Conservation (phyloP, 2,329 filamentous ascomycete genomes). For the Anisogramma anomala region DNA sequence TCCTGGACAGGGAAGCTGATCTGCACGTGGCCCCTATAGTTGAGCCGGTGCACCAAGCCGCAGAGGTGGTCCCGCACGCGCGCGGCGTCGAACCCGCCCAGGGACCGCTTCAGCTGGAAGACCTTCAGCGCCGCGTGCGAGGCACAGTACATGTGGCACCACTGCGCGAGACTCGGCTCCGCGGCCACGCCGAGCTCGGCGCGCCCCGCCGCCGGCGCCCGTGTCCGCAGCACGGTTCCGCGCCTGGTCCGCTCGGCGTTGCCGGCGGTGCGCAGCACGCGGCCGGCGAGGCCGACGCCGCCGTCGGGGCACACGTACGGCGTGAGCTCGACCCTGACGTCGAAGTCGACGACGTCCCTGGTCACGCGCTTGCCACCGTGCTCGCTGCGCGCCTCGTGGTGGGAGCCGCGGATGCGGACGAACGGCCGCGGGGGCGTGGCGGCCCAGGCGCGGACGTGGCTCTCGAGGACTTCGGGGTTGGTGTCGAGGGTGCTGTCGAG, state of each 20-base stretch:
- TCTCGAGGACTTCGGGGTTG: conserved; percentile 32
- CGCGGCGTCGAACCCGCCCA: conserved; percentile 50
- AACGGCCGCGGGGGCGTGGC: conserved; percentile 40
- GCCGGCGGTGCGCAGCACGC: conserved; percentile 37
- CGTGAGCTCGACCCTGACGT: conserved; percentile 46
- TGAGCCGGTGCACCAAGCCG: conserved; percentile 48
- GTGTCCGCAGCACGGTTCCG: conserved; percentile 47
- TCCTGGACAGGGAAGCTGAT: conserved; percentile 50
- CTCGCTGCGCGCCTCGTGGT: conserved; percentile 31
- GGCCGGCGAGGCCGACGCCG: conserved; percentile 28
- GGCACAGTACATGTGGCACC: conserved; percentile 58
- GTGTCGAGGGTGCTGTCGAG: conserved; percentile 34
- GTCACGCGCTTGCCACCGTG: conserved; percentile 35
- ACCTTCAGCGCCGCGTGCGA: conserved; percentile 45
- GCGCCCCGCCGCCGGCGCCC: conserved; percentile 33
- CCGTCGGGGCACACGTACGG: conserved; percentile 42
- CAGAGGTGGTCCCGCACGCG: conserved; percentile 40
- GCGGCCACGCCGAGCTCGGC: conserved; percentile 30
- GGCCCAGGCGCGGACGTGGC: conserved; percentile 33
- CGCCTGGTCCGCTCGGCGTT: conserved; percentile 51
- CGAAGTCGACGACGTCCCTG: conserved; percentile 44
- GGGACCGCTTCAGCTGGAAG: conserved; percentile 38
- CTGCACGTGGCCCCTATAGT: conserved; percentile 51
- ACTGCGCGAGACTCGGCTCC: conserved; percentile 38
- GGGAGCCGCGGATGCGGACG: conserved; percentile 41